Evolutionary conservation across 2,329 filamentous ascomycete genomes (phyloP).

Genomic region (Colletotrichum camelliae): DNA sequence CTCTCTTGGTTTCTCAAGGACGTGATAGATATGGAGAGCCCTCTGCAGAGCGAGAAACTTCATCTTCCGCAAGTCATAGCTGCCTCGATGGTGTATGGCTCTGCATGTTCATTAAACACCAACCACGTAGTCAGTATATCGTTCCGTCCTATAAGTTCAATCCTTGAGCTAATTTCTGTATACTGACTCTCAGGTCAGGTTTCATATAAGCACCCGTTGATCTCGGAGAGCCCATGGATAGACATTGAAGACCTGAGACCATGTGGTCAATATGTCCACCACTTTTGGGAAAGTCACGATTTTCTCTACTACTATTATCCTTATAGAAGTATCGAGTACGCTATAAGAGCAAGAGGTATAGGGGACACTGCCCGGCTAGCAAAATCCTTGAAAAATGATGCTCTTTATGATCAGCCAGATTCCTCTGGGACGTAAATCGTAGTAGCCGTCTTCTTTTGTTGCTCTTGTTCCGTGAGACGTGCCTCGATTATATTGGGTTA

Average conservation of each 20-base stretch:
- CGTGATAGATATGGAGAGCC: too few species aligned
- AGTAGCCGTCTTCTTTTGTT: not conserved
- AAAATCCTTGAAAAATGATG: not conserved
- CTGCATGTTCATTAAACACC: too few species aligned
- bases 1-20: too few species aligned
- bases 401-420: not conserved
- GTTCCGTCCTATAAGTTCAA: accelerated
- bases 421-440: not conserved
- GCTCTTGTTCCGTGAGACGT: not conserved
- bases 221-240: not conserved
- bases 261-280: accelerated
- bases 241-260: not conserved
- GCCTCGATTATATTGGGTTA: not conserved
- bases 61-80: not conserved
- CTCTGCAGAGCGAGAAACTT: not conserved
- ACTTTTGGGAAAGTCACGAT: not conserved
- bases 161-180: accelerated
- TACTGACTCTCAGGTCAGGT: accelerated
- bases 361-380: too few species aligned
- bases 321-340: too few species aligned
- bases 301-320: too few species aligned
- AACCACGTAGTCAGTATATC: too few species aligned
- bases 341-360: too few species aligned
- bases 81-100: not conserved
- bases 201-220: not conserved